These are phyloP conservation scores for Mesembryanthemum crystallinum DNA, from an alignment of 148 eudicot species.

Conservation along the genomic window DNA sequence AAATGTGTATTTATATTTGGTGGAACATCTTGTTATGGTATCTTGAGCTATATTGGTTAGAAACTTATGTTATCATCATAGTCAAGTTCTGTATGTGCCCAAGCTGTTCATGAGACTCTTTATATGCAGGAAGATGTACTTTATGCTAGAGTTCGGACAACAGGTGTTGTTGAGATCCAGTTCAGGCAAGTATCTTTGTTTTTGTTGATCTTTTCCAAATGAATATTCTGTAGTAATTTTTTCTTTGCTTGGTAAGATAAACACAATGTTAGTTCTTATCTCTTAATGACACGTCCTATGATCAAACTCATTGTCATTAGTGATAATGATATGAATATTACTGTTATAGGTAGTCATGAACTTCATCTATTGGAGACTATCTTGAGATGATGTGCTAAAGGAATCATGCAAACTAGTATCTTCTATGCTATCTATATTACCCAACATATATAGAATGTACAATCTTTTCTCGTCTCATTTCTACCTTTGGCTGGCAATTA, in stretches of 20 bases:
- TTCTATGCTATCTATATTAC: not conserved
- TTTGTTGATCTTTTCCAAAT: not conserved
- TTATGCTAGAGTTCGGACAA: slow-evolving; percentile 91
- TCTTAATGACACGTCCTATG: not conserved
- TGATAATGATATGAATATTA: not conserved
- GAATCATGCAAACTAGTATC: not conserved
- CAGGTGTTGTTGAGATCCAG: slow-evolving; percentile 96
- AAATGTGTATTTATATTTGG: not conserved
- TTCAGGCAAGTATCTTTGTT: slow-evolving; percentile 51
- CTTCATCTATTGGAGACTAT: not conserved
- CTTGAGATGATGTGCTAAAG: not conserved
- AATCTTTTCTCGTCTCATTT: not conserved
- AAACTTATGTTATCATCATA: not conserved
- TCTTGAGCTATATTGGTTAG: slow-evolving; percentile 1
- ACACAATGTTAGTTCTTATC: not conserved
- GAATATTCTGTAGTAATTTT: not conserved
- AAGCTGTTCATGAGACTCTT: slow-evolving; percentile 9
- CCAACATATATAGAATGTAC: not conserved
- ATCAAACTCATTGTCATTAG: not conserved
- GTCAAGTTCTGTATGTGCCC: not conserved
- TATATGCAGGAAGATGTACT: slow-evolving; percentile 87
- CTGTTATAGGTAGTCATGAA: not conserved
- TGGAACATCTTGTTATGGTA: not conserved
- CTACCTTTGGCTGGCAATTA: not conserved
- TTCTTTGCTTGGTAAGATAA: not conserved